Conservation (phyloP, 495 filamentous ascomycete species). For the Aspergillus saccharolyticus region DNA sequence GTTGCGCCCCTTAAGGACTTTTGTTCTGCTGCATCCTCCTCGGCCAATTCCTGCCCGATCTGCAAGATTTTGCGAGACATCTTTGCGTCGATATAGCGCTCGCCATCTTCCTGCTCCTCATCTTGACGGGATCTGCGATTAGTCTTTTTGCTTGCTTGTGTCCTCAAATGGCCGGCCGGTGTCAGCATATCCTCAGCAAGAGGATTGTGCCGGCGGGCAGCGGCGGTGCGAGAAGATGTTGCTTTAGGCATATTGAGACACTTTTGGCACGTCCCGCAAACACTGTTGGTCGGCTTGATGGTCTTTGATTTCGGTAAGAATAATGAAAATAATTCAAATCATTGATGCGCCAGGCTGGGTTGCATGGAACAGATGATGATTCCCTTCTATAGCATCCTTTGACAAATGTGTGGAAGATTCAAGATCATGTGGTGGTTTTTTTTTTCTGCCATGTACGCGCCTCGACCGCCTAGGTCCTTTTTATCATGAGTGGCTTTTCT, state of each 20-base stretch:
- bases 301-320: too few species aligned
- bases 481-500: neutral
- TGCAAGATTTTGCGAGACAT: conserved; percentile 81
- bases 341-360: neutral
- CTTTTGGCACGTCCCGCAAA: neutral
- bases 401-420: conserved; percentile 37
- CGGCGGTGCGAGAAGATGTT: conserved; percentile 35
- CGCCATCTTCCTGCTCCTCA: conserved; percentile 56
- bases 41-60: conserved; percentile 75
- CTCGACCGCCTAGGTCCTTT: conserved; percentile 25
- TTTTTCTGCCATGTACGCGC: conserved; percentile 7
- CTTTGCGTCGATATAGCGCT: conserved; percentile 76
- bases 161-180: conserved; percentile 51
- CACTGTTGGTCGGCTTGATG: too few species aligned
- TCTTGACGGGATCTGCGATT: conserved; percentile 52
- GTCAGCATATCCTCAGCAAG: conserved; percentile 67
- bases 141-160: conserved; percentile 47
- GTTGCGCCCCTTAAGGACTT: conserved; percentile 22
- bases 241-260: conserved; percentile 41
- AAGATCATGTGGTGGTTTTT: conserved; percentile 33
- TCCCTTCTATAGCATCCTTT: neutral
- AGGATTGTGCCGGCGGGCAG: conserved; percentile 59
- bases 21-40: conserved; percentile 62
- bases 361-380: neutral
- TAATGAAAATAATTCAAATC: too few species aligned